phyloP scores from a whole-genome alignment of 2,329 filamentous ascomycete species.

The Pseudonectria foliicola region DNA sequence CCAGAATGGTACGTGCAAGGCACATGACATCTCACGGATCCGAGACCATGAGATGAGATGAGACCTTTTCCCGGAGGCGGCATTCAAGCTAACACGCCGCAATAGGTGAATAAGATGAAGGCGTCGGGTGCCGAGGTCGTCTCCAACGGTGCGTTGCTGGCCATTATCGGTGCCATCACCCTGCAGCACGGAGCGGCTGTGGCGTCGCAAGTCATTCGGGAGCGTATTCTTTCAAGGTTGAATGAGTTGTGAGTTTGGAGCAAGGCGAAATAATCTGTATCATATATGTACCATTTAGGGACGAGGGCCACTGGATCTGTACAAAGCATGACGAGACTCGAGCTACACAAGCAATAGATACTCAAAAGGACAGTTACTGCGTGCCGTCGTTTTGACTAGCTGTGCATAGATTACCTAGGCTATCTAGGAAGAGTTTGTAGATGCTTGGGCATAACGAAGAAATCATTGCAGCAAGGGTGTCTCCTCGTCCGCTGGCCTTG shows the following conservation, averaged over 20 bases:
- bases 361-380: slow-evolving; percentile 15
- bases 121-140: slow-evolving; percentile 69
- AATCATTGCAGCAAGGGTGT: slow-evolving; percentile 26
- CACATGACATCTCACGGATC: too few relatives aligned
- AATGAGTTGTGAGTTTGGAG: slow-evolving; percentile 11
- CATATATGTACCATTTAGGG: slow-evolving; percentile 23
- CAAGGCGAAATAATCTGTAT: slow-evolving; percentile 19
- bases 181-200: slow-evolving; percentile 77
- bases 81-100: slow-evolving; percentile 8
- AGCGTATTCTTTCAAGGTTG: slow-evolving; percentile 57
- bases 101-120: slow-evolving; percentile 56
- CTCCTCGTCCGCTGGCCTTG: slow-evolving; percentile 22
- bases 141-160: slow-evolving; percentile 70
- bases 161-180: slow-evolving; percentile 83
- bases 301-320: slow-evolving; percentile 19
- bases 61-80: too few relatives aligned
- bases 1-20: slow-evolving; percentile 66
- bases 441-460: background rate
- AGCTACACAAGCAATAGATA: slow-evolving; percentile 8
- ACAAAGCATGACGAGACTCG: slow-evolving; percentile 17
- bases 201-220: slow-evolving; percentile 66
- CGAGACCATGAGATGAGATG: too few relatives aligned
- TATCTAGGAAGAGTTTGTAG: slow-evolving; percentile 1
- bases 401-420: slow-evolving; percentile 4
- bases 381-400: slow-evolving; percentile 16